Evolutionary conservation across 768 basidiomycete genomes (phyloP).

Genomic region (Pleurotus citrinopileatus): DNA sequence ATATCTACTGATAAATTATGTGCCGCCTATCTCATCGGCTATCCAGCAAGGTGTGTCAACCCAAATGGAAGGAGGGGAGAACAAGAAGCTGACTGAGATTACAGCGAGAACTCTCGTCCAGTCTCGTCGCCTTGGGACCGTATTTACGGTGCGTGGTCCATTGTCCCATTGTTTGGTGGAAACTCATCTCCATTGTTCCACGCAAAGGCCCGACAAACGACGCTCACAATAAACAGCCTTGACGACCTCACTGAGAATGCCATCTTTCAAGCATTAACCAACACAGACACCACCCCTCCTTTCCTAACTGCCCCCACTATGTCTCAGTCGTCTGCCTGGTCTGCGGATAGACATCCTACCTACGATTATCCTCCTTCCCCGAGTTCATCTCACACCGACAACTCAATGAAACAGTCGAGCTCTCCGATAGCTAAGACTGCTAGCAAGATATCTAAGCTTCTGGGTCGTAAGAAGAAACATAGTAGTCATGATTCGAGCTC

Average conservation of each 20-base stretch:
- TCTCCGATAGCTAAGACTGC: slow-evolving; percentile 16
- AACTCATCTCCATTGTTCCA: slow-evolving; percentile 19
- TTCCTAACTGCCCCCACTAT: slow-evolving; percentile 8
- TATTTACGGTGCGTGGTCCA: slow-evolving; percentile 39
- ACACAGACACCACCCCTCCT: slow-evolving; percentile 19
- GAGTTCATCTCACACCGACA: slow-evolving; percentile 9
- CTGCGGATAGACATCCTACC: slow-evolving; percentile 6
- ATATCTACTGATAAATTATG: slow-evolving; percentile 42
- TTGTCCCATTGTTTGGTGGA: slow-evolving; percentile 19
- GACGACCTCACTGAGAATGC: slow-evolving; percentile 38
- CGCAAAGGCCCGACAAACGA: slow-evolving; percentile 30
- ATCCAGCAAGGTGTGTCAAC: slow-evolving; percentile 28
- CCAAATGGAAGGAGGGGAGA: slow-evolving; percentile 22
- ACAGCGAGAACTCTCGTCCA: slow-evolving; percentile 46
- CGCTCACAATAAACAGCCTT: slow-evolving; percentile 42
- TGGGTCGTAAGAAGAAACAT: slow-evolving; percentile 39
- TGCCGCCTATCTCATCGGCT: slow-evolving; percentile 38
- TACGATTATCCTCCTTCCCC: slow-evolving; percentile 14
- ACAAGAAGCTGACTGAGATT: slow-evolving; percentile 12
- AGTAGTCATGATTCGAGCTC: slow-evolving; percentile 22
- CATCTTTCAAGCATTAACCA: slow-evolving; percentile 33
- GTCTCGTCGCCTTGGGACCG: slow-evolving; percentile 41
- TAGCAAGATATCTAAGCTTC: slow-evolving; percentile 29
- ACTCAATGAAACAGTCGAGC: not conserved
- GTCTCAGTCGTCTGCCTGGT: slow-evolving; percentile 1